Conservation (phyloP, 768 basidiomycete genomes). For the Mycena polygramma region DNA sequence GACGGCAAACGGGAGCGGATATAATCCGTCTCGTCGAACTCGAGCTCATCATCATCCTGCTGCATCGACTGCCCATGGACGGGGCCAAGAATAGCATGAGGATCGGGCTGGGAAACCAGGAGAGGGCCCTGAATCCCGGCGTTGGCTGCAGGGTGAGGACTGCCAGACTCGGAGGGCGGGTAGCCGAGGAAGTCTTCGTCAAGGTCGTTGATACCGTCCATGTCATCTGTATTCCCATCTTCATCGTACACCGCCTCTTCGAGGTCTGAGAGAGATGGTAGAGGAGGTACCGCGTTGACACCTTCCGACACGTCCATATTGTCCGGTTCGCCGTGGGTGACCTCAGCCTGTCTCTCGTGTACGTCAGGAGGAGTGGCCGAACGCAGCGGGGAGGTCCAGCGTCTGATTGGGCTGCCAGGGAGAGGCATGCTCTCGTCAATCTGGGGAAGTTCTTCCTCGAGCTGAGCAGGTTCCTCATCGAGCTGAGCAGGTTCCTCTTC, state of each 20-base stretch:
- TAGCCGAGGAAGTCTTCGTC: slow-evolving; percentile 25
- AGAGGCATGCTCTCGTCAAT: not conserved
- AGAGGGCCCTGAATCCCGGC: slow-evolving; percentile 7
- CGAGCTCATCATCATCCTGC: slow-evolving; percentile 28
- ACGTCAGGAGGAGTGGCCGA: slow-evolving; percentile 9
- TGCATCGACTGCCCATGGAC: no score
- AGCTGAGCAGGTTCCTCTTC: no score
- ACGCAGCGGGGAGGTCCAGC: slow-evolving; percentile 24
- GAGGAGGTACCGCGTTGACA: not conserved
- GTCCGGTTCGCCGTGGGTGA: not conserved
- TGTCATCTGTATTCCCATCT: not conserved
- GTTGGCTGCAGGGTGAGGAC: not conserved
- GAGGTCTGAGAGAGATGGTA: not conserved
- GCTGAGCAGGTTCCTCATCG: not conserved
- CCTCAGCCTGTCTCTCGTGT: not conserved
- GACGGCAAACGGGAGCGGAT: slow-evolving; percentile 36
- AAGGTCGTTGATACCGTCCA: slow-evolving; percentile 10
- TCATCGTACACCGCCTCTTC: slow-evolving; percentile 4
- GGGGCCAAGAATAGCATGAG: not conserved
- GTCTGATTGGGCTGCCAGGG: not conserved
- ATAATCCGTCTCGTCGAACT: slow-evolving; percentile 36
- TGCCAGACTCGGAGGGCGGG: slow-evolving; percentile 18
- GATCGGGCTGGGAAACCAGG: slow-evolving; percentile 3
- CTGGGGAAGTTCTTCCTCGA: not conserved
- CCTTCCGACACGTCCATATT: not conserved